These are phyloP conservation scores for Candida namnaoensis DNA, from an alignment of 805 yeast genomes.

Conservation along the genomic window DNA sequence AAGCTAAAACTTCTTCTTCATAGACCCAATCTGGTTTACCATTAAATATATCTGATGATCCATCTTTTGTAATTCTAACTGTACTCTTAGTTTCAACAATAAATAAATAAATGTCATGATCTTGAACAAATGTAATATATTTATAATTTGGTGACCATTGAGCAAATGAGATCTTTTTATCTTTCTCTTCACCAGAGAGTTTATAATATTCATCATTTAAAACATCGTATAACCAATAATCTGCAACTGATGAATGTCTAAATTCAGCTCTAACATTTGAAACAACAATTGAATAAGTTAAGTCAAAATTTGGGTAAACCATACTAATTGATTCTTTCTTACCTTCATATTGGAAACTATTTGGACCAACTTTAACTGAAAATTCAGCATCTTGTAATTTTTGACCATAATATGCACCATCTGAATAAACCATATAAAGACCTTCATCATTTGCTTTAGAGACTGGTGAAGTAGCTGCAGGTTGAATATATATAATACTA, in stretches of 20 bases:
- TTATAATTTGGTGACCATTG: slow-evolving; percentile 56
- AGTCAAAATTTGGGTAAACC: slow-evolving; percentile 33
- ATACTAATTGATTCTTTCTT: slow-evolving; percentile 28
- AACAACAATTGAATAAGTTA: slow-evolving; percentile 42
- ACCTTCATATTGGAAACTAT: slow-evolving; percentile 33
- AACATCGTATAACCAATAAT: slow-evolving; percentile 56
- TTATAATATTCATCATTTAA: slow-evolving; percentile 23
- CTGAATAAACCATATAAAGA: slow-evolving; percentile 19
- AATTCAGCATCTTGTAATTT: slow-evolving; percentile 21
- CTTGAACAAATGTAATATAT: slow-evolving; percentile 44
- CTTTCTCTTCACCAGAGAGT: slow-evolving; percentile 15
- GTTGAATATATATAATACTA: slow-evolving; percentile 17
- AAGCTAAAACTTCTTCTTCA: slow-evolving; percentile 66
- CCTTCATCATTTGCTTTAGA: slow-evolving; percentile 34
- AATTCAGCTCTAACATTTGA: slow-evolving; percentile 45
- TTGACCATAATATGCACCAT: slow-evolving; percentile 16
- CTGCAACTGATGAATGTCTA: slow-evolving; percentile 61
- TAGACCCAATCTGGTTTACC: slow-evolving; percentile 82
- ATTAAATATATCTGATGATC: slow-evolving; percentile 41
- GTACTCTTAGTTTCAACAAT: slow-evolving; percentile 16
- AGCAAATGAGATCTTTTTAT: slow-evolving; percentile 30
- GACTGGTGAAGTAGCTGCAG: slow-evolving; percentile 9
- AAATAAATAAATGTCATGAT: slow-evolving; percentile 46
- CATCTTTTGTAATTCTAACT: slow-evolving; percentile 32
- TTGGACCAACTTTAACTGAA: slow-evolving; percentile 15